Base-by-base conservation (phyloP, 139 green algal genomes). In the Coelastrella sp. region DNA sequence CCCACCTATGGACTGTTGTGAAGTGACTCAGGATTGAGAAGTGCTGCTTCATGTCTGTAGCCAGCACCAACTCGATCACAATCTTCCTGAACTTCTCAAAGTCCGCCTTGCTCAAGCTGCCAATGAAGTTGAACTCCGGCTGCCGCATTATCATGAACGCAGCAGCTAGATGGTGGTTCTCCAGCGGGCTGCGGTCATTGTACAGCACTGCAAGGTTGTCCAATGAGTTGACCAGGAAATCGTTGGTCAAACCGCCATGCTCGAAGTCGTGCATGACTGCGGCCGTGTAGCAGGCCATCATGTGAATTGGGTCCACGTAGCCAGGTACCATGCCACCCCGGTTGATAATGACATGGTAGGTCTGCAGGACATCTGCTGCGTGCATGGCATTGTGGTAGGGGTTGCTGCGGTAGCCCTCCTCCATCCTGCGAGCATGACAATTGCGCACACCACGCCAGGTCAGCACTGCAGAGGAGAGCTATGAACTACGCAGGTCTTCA, bases 1-100 rank as follows among this genome's bases (percentile, higher is more conserved):
- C 32, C 32, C 1, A 73, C 54, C 88, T 89, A 82, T 92, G 90
- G 7, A 93, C 59, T 0, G 92, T 93, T 32, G 93, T 92, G 91
- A 93, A 93, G 86, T 95, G 92, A 65, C 78, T 92, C 65, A 96
- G 91, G 78, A 96, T 94, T 58, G 92, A 91, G 90, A 97, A 96
- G 89, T 96, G 95, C 80, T 94, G 84, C 93, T 96, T 96, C 95
- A 97, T 97, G 92, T 97, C 95, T 13, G 95, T 97, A 4, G 93
- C 93, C 54, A 96, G 92, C 81, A 97, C 94, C 84, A 95, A 80
- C 89, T 96, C 94, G 57, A 97, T 96, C 54, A 97, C 91, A n/a
- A 92, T 73, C 86, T 91, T 91, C 20, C 91, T 66, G n/a, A 92
- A 83, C 11, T 75, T 78, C 65, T 92, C 92, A 22, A 73, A 86